These are phyloP conservation scores for Arthrinium phaeospermum DNA, from an alignment of 2,329 filamentous ascomycete species.

Conservation along the genomic window DNA sequence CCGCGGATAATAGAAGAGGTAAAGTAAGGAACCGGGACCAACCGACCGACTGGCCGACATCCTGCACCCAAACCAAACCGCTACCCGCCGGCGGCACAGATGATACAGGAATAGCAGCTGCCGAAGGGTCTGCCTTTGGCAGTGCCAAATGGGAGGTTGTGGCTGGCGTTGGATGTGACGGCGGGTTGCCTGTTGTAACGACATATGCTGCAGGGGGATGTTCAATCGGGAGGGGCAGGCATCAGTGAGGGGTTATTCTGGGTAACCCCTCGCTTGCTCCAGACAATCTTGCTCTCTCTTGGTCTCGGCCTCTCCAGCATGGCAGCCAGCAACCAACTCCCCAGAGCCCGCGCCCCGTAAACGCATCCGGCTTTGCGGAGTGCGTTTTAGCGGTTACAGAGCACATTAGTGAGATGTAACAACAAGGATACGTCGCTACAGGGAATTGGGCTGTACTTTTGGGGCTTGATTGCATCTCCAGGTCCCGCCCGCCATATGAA, in stretches of 20 bases:
- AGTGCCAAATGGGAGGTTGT: neutral
- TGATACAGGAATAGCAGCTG: conserved; percentile 1
- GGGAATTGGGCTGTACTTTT: neutral
- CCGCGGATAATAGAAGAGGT: conserved; percentile 6
- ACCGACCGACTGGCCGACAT: neutral
- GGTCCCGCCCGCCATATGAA: neutral
- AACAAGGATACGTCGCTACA: conserved; percentile 1
- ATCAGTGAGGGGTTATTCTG: conserved; percentile 17
- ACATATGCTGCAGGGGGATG: conserved; percentile 6
- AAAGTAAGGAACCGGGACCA: conserved; percentile 9
- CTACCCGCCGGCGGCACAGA: neutral
- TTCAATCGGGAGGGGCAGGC: conserved; percentile 16
- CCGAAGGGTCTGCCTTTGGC: neutral
- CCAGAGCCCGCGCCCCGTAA: neutral
- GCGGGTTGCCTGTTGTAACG: neutral
- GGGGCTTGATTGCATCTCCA: neutral
- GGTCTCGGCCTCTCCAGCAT: neutral
- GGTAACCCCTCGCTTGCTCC: conserved; percentile 13
- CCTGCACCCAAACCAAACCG: neutral
- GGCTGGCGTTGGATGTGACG: neutral
- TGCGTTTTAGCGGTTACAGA: conserved; percentile 8
- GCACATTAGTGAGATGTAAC: conserved; percentile 1
- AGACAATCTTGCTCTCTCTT: neutral
- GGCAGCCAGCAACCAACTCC: neutral
- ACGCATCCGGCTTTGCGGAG: conserved; percentile 12